These are phyloP conservation scores for Boletellus emodensis DNA, from an alignment of 768 basidiomycete genomes.

Conservation along the genomic window DNA sequence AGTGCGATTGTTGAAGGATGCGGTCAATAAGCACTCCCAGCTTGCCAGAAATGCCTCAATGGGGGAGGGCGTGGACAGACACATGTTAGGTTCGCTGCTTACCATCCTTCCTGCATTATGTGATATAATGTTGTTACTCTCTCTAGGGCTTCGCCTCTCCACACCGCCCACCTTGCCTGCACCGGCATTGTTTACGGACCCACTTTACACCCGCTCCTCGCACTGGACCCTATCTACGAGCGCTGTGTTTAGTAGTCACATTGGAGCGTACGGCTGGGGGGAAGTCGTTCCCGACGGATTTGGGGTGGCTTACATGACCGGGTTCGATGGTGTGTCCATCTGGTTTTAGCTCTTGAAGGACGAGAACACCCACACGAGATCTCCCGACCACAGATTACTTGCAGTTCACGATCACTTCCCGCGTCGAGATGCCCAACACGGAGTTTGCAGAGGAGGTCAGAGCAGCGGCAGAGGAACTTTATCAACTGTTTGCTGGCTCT, in stretches of 20 bases:
- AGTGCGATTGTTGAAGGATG: constrained; percentile 52
- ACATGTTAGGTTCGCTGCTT: constrained; percentile 65
- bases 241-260: constrained; percentile 80
- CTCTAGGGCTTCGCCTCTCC: constrained; percentile 65
- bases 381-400: constrained; percentile 52
- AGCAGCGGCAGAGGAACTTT: constrained; percentile 64
- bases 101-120: not conserved
- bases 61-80: constrained; percentile 81
- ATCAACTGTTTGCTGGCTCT: constrained; percentile 44
- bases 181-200: constrained; percentile 73
- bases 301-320: constrained; percentile 94
- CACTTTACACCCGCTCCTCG: constrained; percentile 64
- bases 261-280: constrained; percentile 90
- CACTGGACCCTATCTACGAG: constrained; percentile 91
- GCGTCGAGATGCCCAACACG: constrained; percentile 77
- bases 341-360: not conserved
- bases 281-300: constrained; percentile 94
- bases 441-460: constrained; percentile 68
- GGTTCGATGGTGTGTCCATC: constrained; percentile 58
- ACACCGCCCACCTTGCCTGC: constrained; percentile 56
- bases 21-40: constrained; percentile 58
- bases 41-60: constrained; percentile 64
- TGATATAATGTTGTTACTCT: not conserved
- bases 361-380: constrained; percentile 2
- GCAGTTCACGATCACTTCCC: constrained; percentile 84